A percentile compares a stretch with the other conserved stretches of the same genome.
Conservation (phyloP, 2,329 filamentous ascomycete species). For the Neopestalotiopsis sp. region DNA sequence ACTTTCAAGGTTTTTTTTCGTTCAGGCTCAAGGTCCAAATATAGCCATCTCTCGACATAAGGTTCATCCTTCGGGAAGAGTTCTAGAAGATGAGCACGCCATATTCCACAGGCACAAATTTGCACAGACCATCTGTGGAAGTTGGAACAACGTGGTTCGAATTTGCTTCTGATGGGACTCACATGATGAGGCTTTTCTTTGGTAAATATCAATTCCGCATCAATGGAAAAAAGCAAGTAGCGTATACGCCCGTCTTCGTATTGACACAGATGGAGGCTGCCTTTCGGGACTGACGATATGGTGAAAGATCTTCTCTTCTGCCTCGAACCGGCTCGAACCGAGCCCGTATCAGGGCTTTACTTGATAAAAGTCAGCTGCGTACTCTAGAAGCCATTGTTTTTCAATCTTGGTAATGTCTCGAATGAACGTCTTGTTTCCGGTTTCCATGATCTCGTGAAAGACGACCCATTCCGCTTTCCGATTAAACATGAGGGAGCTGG, state of each 20-base stretch:
- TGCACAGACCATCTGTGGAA: background rate
- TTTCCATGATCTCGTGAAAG: slow-evolving; percentile 93
- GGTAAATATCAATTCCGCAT: background rate
- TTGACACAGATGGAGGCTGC: background rate
- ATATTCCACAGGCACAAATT: background rate
- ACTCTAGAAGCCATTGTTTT: slow-evolving; percentile 89
- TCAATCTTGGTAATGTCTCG: slow-evolving; percentile 92
- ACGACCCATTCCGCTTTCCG: slow-evolving; percentile 96
- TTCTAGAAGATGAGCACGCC: background rate
- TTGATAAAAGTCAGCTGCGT: slow-evolving; percentile 83
- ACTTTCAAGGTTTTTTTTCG: background rate
- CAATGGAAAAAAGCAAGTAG: background rate
- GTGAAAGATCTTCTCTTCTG: background rate
- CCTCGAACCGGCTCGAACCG: background rate
- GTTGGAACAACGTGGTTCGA: background rate
- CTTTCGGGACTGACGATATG: background rate
- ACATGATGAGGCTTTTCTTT: background rate
- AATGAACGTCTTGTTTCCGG: slow-evolving; percentile 85
- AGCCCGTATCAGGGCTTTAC: slow-evolving; percentile 43
- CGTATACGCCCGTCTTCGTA: background rate
- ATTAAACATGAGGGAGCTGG: slow-evolving; percentile 93
- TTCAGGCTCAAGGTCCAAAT: background rate
- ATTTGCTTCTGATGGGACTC: slow-evolving; percentile 1
- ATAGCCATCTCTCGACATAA: background rate
- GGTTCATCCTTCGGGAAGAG: background rate